Evolutionary conservation across 1,284 basidiomycete genomes (phyloP), one percentile per base, ranked within the genome.

Genomic region (Marasmius tenuissimus): DNA sequence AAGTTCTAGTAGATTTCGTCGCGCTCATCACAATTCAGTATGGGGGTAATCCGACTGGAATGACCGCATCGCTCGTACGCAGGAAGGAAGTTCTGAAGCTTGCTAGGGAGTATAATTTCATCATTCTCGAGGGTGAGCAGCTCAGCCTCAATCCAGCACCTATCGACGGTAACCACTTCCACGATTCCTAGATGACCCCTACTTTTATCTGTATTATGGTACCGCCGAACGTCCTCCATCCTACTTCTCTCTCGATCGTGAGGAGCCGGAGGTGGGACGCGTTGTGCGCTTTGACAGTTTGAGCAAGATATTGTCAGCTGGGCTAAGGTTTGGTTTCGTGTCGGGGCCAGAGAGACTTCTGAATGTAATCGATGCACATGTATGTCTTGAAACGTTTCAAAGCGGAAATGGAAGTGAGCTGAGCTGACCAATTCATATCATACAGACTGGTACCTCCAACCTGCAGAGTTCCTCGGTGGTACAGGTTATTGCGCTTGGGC

Each of bases 281-380:
- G 93, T 96, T 9, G 65, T 96, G 27, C 85, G 94, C 42, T 93
- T 96, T 72, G 94, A 96, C 72, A 93, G 91, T 71, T 82, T 97
- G 64, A 93, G 91, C 60, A 98, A 98, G 79, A 82, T 97, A 49
- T 79, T 96, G 20, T 92, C 92, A 9, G 89, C 90, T 12, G 94
- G 93, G 56, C 84, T 92, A 67, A 85, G 89, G 33, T 81, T 95
- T 65, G 96, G 95, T 10, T 96, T 92, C 72, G 87, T 86, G 0
- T 88, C 91, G 4, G 96, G 93, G 0, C 95, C 96, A 11, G 82
- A 81, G 59, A 76, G 81, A 11, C 78, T 98, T 49, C 70, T 97
- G 16, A 79, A 88, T 58, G 87, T 87, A 1, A 91, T 98, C 55
- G 88, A 96, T 35, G 52, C 4, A 10, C 71, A 76, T 83, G 60